Evolutionary conservation across 75 land plant genomes (phyloP), one percentile per base, ranked within the genome.

Genomic region (Selaginella tamariscina): DNA sequence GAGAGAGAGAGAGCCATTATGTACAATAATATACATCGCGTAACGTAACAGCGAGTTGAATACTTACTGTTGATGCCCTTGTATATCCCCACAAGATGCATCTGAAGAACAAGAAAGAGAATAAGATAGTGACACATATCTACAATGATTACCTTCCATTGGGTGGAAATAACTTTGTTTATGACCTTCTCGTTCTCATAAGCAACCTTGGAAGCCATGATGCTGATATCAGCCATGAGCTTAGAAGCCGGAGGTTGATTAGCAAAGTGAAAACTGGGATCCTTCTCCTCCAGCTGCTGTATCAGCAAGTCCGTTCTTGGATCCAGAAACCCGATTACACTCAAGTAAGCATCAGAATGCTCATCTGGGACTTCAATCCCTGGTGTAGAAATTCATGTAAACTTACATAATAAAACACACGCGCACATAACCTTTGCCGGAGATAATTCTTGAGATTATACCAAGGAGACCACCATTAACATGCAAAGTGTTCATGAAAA

Each of bases 181-280:
- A 80, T 75, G 70, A 68, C 70, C 0, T 70, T 56, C 0, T 44
- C 29, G 39, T 80, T 82, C 73, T 85, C 88, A 31, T 85, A 82
- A 13, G 85, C 65, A 5, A 82, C 21, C 55, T 80, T 82, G 27
- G 88, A 68, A 0, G 88, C 84, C 88, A 85, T 85, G 59, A 81
- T 71, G 8, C 79, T 74, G 1, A 82, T 72, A 33, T 75, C 68
- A 22, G 78, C 73, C 23, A 67, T 78, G 71, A 55, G 30, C 55
- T 32, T 39, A 29, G 54, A 65, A 63, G 11, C 78, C 54, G 1
- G 55, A 30, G 49, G 49, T 5, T 39, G 11, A 5, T 33, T 56
- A 64, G 13, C 26, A 18, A 29, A 32, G 15, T 39, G 68, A 5
- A 31, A 59, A 1, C 2, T 33, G 54, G 29, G 21, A 26, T 31